Percentiles rank a stretch among this genome's conserved stretches.
Evolutionary conservation across 2,329 filamentous ascomycete species (phyloP).

Genomic region (Penicillium sclerotigenum): DNA sequence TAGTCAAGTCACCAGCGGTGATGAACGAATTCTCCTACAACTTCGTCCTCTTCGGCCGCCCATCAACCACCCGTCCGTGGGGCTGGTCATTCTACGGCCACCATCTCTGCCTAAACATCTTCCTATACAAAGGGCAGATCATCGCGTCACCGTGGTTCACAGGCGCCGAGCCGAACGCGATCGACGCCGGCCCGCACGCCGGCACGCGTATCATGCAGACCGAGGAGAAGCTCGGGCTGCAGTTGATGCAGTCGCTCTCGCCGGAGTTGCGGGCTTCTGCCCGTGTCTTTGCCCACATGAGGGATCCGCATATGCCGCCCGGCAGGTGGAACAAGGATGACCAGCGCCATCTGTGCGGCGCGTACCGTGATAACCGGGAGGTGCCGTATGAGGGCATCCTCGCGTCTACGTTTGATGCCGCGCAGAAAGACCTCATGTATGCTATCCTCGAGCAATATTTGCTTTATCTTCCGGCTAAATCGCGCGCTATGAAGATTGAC

Average conservation of each 20-base stretch:
- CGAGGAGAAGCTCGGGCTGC: slow-evolving; percentile 63
- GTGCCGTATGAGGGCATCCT: slow-evolving; percentile 70
- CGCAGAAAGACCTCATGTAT: slow-evolving; percentile 56
- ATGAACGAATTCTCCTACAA: slow-evolving; percentile 77
- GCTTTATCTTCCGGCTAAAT: slow-evolving; percentile 60
- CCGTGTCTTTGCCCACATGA: slow-evolving; percentile 58
- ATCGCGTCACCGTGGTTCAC: slow-evolving; percentile 73
- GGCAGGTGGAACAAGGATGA: slow-evolving; percentile 75
- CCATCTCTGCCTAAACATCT: slow-evolving; percentile 70
- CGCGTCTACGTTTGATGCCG: slow-evolving; percentile 44
- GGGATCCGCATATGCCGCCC: slow-evolving; percentile 61
- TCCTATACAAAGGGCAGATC: slow-evolving; percentile 64
- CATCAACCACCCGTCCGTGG: slow-evolving; percentile 60
- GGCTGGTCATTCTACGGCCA: slow-evolving; percentile 75
- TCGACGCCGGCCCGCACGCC: slow-evolving; percentile 61
- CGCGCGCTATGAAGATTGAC: slow-evolving; percentile 55
- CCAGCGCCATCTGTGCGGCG: slow-evolving; percentile 73
- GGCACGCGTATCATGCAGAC: slow-evolving; percentile 65
- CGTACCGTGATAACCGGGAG: slow-evolving; percentile 72
- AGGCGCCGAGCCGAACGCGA: slow-evolving; percentile 73
- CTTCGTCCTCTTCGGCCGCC: slow-evolving; percentile 66
- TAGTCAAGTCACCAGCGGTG: slow-evolving; percentile 59
- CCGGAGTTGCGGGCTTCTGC: slow-evolving; percentile 49
- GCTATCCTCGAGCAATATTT: slow-evolving; percentile 63
- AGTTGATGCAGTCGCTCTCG: slow-evolving; percentile 64